Base-by-base conservation (phyloP, 768 basidiomycete species). In the Imleria badia region DNA sequence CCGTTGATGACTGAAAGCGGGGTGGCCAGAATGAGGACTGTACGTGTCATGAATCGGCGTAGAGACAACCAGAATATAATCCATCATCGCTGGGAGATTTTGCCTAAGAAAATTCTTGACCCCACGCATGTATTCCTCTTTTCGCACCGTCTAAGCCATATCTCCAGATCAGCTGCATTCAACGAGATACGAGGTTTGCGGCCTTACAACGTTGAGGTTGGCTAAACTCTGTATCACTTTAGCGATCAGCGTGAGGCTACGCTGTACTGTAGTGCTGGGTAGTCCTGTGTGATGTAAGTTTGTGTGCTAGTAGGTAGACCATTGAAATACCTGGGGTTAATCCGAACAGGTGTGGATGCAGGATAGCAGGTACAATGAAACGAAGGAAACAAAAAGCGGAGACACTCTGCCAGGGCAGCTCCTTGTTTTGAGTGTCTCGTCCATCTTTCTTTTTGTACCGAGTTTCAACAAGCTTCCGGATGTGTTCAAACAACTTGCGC, bases 141-240 rank as follows among this genome's bases (percentile, higher is more conserved):
- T 91, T 63, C 87, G 84, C 13, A 80, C 75, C 40, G 68, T 78
- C 87, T 89, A 51, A 11, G 29, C 41, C 44, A 49, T 22, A 31
- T 35, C 30, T 35, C 29, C 45, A 17, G 35, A 30, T 60, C 17
- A 60, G 59, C 33, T 23, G 36, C 13, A 34, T 42, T 45, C 31
- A 7, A 29, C 26, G 42, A 45, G 31, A 48, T 29, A 35, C 30
- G 48, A 51, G 9, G 20, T 30, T 43, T 29, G 34, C 22, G 22
- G 15, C 73, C 85, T 61, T 66, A 87, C 89, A 9, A 81, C 69
- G 59, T 90, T 92, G 51, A 94, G 74, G 69, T 95, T 95, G 6
- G 93, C 93, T 38, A 94, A 75, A 60, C 88, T 94, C 70, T 93
- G 91, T 19, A 95, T 80, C n/a, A 88, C 89, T 70, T 92, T 94